phyloP scores from a whole-genome alignment of 2,329 filamentous ascomycete genomes.

The Arachnomyces sp. region DNA sequence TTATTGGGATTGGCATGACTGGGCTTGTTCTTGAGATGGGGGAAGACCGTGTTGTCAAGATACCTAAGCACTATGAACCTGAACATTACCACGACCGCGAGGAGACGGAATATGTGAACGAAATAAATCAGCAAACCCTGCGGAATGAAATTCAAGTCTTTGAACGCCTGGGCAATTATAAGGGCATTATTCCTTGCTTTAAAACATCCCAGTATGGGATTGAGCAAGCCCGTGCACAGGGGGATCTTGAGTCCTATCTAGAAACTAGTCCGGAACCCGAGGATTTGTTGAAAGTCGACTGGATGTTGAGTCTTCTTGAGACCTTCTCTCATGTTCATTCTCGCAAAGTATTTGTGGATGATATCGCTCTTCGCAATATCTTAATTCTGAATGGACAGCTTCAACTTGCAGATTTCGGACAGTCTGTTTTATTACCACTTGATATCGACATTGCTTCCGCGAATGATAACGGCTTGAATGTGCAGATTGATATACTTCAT shows the following conservation, averaged over 20 bases:
- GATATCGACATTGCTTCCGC: slow-evolving; percentile 6
- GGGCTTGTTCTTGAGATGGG: slow-evolving; percentile 11
- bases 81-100: too few relatives aligned
- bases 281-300: slow-evolving; percentile 10
- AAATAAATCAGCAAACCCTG: slow-evolving; percentile 11
- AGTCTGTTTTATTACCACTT: slow-evolving; percentile 9
- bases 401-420: slow-evolving; percentile 8
- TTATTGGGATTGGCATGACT: slow-evolving; percentile 11
- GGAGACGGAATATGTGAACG: slow-evolving; percentile 11
- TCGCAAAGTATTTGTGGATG: slow-evolving; percentile 12
- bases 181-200: slow-evolving; percentile 12
- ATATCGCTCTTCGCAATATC: slow-evolving; percentile 15
- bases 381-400: slow-evolving; percentile 6
- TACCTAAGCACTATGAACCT: slow-evolving; percentile 8
- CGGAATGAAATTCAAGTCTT: slow-evolving; percentile 11
- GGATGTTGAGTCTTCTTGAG: slow-evolving; percentile 12
- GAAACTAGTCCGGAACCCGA: slow-evolving; percentile 10
- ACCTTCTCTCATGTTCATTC: slow-evolving; percentile 11
- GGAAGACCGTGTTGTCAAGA: slow-evolving; percentile 11
- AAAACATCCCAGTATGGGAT: slow-evolving; percentile 14
- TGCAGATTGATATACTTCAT: slow-evolving; percentile 11
- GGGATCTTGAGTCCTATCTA: slow-evolving; percentile 13
- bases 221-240: slow-evolving; percentile 13
- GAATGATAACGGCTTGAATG: slow-evolving; percentile 6
- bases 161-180: slow-evolving; percentile 9